phyloP scores from a whole-genome alignment of 257 asterid genomes.

The Cruciata laevipes region DNA sequence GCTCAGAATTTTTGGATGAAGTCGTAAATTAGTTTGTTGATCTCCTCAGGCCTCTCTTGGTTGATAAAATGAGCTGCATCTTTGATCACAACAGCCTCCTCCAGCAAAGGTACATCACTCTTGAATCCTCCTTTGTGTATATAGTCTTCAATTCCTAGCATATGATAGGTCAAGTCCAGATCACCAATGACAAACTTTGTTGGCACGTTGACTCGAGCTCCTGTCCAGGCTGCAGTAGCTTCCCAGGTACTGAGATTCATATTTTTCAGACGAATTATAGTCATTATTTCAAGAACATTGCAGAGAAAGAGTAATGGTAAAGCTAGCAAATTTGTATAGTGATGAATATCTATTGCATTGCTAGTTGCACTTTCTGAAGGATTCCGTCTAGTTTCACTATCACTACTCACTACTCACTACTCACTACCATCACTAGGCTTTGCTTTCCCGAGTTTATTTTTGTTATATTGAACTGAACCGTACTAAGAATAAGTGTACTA shows the following conservation, averaged over 20 bases:
- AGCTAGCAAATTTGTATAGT: too few relatives aligned
- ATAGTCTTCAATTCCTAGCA: constrained; percentile 80
- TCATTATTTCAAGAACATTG: neutral
- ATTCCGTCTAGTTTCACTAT: too few relatives aligned
- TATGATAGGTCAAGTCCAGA: constrained; percentile 59
- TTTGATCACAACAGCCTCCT: constrained; percentile 52
- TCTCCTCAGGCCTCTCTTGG: constrained; percentile 64
- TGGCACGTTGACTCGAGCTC: constrained; percentile 26
- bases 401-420: too few relatives aligned
- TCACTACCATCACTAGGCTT: too few relatives aligned
- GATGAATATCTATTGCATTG: too few relatives aligned
- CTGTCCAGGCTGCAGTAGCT: neutral
- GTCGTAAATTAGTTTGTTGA: constrained; percentile 38
- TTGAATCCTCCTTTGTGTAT: constrained; percentile 76
- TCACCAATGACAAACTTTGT: constrained; percentile 72
- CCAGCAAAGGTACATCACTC: constrained; percentile 66
- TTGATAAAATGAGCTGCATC: constrained; percentile 75
- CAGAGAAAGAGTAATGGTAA: neutral
- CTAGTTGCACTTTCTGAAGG: too few relatives aligned
- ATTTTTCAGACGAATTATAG: neutral
- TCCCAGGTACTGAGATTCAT: constrained; percentile 5
- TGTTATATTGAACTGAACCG: neutral
- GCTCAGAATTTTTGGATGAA: constrained; percentile 26
- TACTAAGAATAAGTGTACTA: too few relatives aligned
- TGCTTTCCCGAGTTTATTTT: neutral